These are phyloP conservation scores for Fraxinus anomala DNA, from an alignment of 257 asterid species.

Conservation along the genomic window DNA sequence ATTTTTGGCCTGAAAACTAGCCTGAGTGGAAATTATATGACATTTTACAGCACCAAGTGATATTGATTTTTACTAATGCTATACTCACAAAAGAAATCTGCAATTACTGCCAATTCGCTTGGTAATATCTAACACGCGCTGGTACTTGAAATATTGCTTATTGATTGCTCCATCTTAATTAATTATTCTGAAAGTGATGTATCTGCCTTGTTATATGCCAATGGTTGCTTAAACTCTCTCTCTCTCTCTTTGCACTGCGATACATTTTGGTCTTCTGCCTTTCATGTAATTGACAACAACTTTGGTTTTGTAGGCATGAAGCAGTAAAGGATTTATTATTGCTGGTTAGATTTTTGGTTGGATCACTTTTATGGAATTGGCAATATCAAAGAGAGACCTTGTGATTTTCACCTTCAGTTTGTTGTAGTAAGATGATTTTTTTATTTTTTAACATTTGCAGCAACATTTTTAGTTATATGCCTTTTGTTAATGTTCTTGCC, in stretches of 20 bases:
- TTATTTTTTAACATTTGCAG: too few species aligned
- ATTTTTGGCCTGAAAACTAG: not conserved
- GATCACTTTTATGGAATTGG: not conserved
- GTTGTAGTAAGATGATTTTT: not conserved
- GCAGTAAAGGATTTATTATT: not conserved
- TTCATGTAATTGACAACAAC: not conserved
- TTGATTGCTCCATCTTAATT: not conserved
- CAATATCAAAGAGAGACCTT: not conserved
- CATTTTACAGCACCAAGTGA: not conserved
- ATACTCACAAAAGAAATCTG: not conserved
- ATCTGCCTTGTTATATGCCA: not conserved
- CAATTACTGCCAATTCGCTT: not conserved
- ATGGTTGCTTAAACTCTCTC: too few species aligned
- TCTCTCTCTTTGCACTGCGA: not conserved
- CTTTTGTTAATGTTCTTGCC: too few species aligned
- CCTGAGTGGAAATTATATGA: not conserved
- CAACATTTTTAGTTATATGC: too few species aligned
- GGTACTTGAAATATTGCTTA: not conserved
- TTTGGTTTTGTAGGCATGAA: slow-evolving; percentile 2
- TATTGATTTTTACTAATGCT: not conserved
- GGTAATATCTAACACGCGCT: not conserved
- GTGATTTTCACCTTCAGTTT: not conserved
- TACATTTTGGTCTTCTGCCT: not conserved
- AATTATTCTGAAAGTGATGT: not conserved
- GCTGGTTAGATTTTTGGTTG: not conserved